phyloP scores from a whole-genome alignment of 208 protist genomes.

The Leptomonas seymouri region DNA sequence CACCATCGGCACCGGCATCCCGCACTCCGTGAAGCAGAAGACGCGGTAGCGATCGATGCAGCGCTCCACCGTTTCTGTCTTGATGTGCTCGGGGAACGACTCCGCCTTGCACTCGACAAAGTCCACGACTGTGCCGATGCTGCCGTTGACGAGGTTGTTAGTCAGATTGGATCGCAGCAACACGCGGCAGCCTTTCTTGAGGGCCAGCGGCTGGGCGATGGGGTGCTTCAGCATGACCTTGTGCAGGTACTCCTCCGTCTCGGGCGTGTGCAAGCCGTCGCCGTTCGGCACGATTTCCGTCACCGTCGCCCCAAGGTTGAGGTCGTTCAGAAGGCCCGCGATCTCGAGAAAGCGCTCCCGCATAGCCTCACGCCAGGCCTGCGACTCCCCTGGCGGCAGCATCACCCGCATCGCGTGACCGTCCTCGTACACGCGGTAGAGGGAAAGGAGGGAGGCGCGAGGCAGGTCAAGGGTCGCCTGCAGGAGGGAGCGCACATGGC shows the following conservation, averaged over 20 bases:
- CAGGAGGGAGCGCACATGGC: slow-evolving; percentile 74
- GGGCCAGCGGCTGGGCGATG: slow-evolving; percentile 79
- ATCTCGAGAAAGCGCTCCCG: slow-evolving; percentile 81
- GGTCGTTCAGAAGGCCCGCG: slow-evolving; percentile 75
- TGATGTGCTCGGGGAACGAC: slow-evolving; percentile 73
- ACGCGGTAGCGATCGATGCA: slow-evolving; percentile 83
- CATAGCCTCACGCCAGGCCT: slow-evolving; percentile 84
- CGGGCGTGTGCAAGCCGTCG: slow-evolving; percentile 82
- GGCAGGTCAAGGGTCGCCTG: slow-evolving; percentile 83
- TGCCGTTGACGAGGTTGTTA: slow-evolving; percentile 84
- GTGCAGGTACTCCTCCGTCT: slow-evolving; percentile 80
- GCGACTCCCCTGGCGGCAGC: slow-evolving; percentile 76
- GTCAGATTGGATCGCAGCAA: slow-evolving; percentile 81
- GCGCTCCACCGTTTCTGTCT: slow-evolving; percentile 53
- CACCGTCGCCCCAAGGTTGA: slow-evolving; percentile 73
- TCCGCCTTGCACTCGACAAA: slow-evolving; percentile 76
- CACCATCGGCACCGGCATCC: slow-evolving; percentile 77
- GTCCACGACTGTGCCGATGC: slow-evolving; percentile 87
- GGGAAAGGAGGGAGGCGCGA: slow-evolving; percentile 68
- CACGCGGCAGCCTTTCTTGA: slow-evolving; percentile 89
- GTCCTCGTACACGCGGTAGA: slow-evolving; percentile 87
- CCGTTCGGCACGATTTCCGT: slow-evolving; percentile 81
- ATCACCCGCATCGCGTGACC: slow-evolving; percentile 88
- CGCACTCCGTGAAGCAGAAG: slow-evolving; percentile 83
- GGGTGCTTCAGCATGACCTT: slow-evolving; percentile 82